Conservation (phyloP, 805 yeast species). For the Saccharomycopsis sp. region DNA sequence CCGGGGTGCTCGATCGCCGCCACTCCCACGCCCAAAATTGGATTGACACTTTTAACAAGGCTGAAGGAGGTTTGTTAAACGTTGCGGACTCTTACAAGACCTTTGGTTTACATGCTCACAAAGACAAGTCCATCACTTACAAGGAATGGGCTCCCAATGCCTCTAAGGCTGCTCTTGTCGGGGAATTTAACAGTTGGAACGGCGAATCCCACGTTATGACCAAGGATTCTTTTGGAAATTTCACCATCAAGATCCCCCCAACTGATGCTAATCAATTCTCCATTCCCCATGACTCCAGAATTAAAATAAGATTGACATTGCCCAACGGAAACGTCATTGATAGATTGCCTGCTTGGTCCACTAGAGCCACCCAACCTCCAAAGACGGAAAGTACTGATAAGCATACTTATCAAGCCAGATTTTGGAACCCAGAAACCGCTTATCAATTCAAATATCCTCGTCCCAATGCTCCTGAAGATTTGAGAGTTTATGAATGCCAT, state of each 20-base stretch:
- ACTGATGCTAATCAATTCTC: conserved; percentile 40
- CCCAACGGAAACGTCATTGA: conserved; percentile 60
- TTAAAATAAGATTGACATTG: conserved; percentile 57
- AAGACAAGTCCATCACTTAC: conserved; percentile 46
- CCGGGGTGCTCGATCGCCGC: conserved; percentile 57
- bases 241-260: conserved; percentile 37
- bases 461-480: conserved; percentile 44
- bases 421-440: conserved; percentile 69
- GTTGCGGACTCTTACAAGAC: conserved; percentile 69
- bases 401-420: conserved; percentile 66
- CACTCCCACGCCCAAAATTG: conserved; percentile 56
- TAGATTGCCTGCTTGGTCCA: conserved; percentile 84
- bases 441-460: conserved; percentile 56
- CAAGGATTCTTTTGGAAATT: conserved; percentile 62
- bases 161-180: conserved; percentile 60
- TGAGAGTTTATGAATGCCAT: conserved; percentile 90
- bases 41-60: conserved; percentile 40
- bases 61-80: conserved; percentile 54
- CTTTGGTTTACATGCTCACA: conserved; percentile 67
- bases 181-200: conserved; percentile 88
- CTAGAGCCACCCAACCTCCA: conserved; percentile 66
- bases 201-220: conserved; percentile 41
- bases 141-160: conserved; percentile 93
- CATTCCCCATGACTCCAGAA: conserved; percentile 72
- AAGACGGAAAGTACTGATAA: conserved; percentile 24